Evolutionary conservation across 2,329 filamentous ascomycete genomes (phyloP).

Genomic region (Fusarium tuaranense): DNA sequence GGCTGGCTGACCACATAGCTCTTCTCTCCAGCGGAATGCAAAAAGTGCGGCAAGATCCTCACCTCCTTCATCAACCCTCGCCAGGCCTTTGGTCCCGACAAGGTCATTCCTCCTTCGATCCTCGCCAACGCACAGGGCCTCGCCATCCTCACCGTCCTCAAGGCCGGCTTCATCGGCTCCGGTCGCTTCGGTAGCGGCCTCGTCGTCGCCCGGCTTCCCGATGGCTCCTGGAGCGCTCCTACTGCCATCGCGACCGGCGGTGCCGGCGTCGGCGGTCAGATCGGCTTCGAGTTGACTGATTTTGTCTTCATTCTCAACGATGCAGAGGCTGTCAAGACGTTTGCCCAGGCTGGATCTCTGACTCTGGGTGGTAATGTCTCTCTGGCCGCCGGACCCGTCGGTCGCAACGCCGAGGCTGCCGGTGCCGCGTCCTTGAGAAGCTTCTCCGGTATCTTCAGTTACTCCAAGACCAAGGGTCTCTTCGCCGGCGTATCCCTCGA

Average conservation of each 20-base stretch:
- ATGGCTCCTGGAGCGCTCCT: slow-evolving; percentile 85
- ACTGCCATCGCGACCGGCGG: slow-evolving; percentile 85
- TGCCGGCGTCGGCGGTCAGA: slow-evolving; percentile 86
- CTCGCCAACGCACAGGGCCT: slow-evolving; percentile 93
- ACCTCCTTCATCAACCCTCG: slow-evolving; percentile 93
- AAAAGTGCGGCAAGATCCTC: slow-evolving; percentile 96
- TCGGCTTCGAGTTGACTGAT: slow-evolving; percentile 88
- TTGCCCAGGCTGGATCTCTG: slow-evolving; percentile 90
- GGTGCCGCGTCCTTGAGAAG: slow-evolving; percentile 91
- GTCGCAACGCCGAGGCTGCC: slow-evolving; percentile 94
- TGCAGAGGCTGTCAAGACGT: slow-evolving; percentile 86
- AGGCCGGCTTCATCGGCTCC: slow-evolving; percentile 87
- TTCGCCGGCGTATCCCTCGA: slow-evolving; percentile 97
- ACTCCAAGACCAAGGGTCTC: slow-evolving; percentile 97
- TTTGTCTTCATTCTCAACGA: slow-evolving; percentile 99
- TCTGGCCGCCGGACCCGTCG: slow-evolving; percentile 92
- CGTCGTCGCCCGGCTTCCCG: slow-evolving; percentile 81
- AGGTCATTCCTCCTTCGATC: slow-evolving; percentile 92
- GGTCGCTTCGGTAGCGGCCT: slow-evolving; percentile 85
- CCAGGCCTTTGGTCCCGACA: slow-evolving; percentile 95
- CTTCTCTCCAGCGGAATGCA: slow-evolving; percentile 83
- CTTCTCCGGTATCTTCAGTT: slow-evolving; percentile 93
- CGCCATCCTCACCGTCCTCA: slow-evolving; percentile 87
- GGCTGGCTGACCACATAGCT: slow-evolving; percentile 29
- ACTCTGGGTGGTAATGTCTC: slow-evolving; percentile 97